Conservation (phyloP, 2,329 filamentous ascomycete genomes). For the Rosellinia necatrix region DNA sequence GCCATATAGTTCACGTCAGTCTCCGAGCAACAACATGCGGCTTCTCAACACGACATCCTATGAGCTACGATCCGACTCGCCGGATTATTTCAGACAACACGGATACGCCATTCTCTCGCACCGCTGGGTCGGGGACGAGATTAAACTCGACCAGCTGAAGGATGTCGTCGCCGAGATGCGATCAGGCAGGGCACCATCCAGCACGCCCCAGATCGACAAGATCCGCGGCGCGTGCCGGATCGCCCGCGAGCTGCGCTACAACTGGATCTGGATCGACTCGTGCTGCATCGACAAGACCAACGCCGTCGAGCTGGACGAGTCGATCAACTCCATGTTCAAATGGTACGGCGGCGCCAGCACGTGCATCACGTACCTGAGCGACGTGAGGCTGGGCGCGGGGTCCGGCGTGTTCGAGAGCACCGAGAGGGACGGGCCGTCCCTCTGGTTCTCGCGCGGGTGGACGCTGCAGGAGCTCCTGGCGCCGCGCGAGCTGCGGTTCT, state of each 20-base stretch:
- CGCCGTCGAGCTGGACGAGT: conserved; percentile 44
- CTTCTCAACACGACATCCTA: conserved; percentile 5
- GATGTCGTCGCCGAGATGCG: not conserved
- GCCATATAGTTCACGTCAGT: too few relatives aligned
- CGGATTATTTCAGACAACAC: not conserved
- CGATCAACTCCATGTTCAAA: conserved; percentile 36
- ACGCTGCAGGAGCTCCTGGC: conserved; percentile 31
- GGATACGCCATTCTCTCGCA: conserved; percentile 31
- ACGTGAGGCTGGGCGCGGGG: conserved; percentile 23
- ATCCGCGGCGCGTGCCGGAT: conserved; percentile 17
- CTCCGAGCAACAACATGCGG: conserved; percentile 4
- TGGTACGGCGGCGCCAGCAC: conserved; percentile 42
- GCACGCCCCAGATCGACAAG: conserved; percentile 13
- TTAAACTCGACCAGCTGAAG: conserved; percentile 8
- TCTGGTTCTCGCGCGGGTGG: conserved; percentile 27
- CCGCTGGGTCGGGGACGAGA: conserved; percentile 23
- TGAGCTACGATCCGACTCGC: not conserved
- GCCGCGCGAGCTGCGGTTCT: conserved; percentile 33
- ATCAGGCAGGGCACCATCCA: not conserved
- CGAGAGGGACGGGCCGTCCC: conserved; percentile 15
- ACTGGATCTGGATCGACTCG: conserved; percentile 44
- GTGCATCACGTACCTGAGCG: conserved; percentile 43
- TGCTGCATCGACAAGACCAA: conserved; percentile 18
- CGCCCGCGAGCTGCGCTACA: conserved; percentile 32
- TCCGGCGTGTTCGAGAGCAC: not conserved